Evolutionary conservation across 768 basidiomycete genomes (phyloP), one percentile per base, ranked within the genome.

Genomic region (Amylocystis lapponica): DNA sequence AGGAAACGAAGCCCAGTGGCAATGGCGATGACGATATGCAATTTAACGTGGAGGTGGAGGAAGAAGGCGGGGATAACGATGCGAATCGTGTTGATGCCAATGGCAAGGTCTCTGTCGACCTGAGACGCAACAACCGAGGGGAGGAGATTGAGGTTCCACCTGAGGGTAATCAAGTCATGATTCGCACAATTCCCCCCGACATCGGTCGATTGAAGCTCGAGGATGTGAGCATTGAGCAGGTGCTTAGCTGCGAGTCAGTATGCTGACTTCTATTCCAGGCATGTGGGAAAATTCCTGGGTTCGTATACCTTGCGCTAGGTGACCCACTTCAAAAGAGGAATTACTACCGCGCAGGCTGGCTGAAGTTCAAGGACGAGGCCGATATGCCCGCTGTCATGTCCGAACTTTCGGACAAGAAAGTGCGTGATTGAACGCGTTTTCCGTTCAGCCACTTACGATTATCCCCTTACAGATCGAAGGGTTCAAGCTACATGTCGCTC

Each of bases 281-380:
- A 27, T 87, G 86, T 56, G 67, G 72, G 45, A 80, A 78, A 53
- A 70, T 90, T 42, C 75, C 83, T 4, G 94, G 93, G 2, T 97
- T 83, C 60, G 70, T 88, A 36, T 86, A 95, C 63, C 76, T 98
- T 13, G 92, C 92, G 8, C 67, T 97, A 0, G 91, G 90, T 21
- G 94, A 97, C 51, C 94, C 95, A 9, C 66, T 90, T 31, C 88
- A 91, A 62, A 94, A 94, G 66, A 82, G 91, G 46, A 88, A 87
- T 54, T 97, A 87, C 61, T 92, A 95, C 59, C 87, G 95, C 25
- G 89, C 92, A 2, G 95, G 91, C 11, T 97, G 94, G 93, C 70
- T 96, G 46, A 81, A 80, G 50, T 96, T 94, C 60, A 68, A 66
- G 31, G 87, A 90, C 25, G 90, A 91, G 50, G 79, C 84, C 9